Conservation (phyloP, 495 filamentous ascomycete genomes). For the Jackrogersella multiformis region DNA sequence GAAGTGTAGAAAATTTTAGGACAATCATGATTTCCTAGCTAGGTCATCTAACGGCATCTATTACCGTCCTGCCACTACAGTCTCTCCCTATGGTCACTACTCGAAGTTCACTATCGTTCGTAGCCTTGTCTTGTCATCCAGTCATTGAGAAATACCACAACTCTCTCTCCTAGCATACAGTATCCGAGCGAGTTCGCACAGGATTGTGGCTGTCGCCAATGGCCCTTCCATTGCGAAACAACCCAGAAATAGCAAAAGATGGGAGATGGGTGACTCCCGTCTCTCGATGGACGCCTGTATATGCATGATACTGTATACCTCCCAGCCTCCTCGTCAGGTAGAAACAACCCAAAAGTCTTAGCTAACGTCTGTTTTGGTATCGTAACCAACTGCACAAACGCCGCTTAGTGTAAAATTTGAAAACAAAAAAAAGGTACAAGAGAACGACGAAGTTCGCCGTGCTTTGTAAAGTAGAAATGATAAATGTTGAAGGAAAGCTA, state of each 20-base stretch:
- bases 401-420: slow-evolving; percentile 29
- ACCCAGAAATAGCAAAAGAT: slow-evolving; percentile 32
- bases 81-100: not conserved
- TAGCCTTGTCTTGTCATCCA: slow-evolving; percentile 34
- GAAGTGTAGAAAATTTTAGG: not conserved
- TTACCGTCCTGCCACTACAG: slow-evolving; percentile 22
- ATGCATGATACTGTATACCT: slow-evolving; percentile 41
- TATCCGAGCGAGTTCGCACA: slow-evolving; percentile 26
- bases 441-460: slow-evolving; percentile 21
- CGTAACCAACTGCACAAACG: slow-evolving; percentile 38
- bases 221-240: slow-evolving; percentile 19
- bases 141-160: slow-evolving; percentile 26
- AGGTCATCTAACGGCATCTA: slow-evolving; percentile 29
- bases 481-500: slow-evolving; percentile 33
- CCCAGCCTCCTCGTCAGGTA: slow-evolving; percentile 31
- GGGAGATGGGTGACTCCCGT: slow-evolving; percentile 33
- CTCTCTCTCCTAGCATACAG: slow-evolving; percentile 22
- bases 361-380: slow-evolving; percentile 38
- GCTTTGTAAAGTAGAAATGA: slow-evolving; percentile 19
- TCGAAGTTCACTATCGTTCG: not conserved
- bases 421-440: slow-evolving; percentile 24
- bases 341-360: slow-evolving; percentile 27
- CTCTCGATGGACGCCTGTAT: slow-evolving; percentile 45
- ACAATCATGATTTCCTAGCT: slow-evolving; percentile 27
- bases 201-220: slow-evolving; percentile 6